These are phyloP conservation scores for Kalmusia sp. DNA, from an alignment of 2,329 filamentous ascomycete genomes.

Conservation along the genomic window DNA sequence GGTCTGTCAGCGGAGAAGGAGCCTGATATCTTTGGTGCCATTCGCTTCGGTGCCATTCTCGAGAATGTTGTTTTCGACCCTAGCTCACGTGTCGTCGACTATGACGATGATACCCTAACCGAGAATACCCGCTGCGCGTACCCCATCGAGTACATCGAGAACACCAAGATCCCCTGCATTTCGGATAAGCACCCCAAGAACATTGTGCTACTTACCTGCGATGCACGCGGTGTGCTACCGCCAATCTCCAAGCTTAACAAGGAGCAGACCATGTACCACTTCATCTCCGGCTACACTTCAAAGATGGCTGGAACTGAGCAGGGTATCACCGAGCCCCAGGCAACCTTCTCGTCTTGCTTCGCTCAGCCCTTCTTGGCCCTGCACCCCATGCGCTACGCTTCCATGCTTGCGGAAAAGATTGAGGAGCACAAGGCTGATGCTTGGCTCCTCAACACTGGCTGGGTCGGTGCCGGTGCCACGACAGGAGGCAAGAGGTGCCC, in stretches of 20 bases:
- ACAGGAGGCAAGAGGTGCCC: constrained; percentile 77
- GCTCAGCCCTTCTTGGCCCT: constrained; percentile 98
- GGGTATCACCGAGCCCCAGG: constrained; percentile 94
- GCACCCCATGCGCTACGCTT: constrained; percentile 98
- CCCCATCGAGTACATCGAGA: constrained; percentile 98
- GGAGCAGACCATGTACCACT: constrained; percentile 99
- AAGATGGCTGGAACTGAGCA: constrained; percentile 99
- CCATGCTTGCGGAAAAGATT: constrained; percentile 99
- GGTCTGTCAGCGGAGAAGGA: constrained; percentile 98
- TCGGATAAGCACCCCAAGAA: constrained; percentile 89
- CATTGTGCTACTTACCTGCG: constrained; percentile 98
- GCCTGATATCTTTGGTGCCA: constrained; percentile 95
- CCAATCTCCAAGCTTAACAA: constrained; percentile 96
- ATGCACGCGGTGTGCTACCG: constrained; percentile 94
- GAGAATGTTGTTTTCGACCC: constrained; percentile 99
- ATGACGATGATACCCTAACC: constrained; percentile 91
- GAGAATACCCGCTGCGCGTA: constrained; percentile 99
- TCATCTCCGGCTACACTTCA: constrained; percentile 99
- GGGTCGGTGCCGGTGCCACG: constrained; percentile 89
- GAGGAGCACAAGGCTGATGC: constrained; percentile 92
- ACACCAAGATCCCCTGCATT: constrained; percentile 97
- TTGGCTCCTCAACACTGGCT: constrained; percentile 98
- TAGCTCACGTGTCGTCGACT: constrained; percentile 87
- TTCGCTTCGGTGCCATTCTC: constrained; percentile 94
- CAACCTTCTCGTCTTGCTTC: constrained; percentile 99